These are phyloP conservation scores for Fusarium aywerte DNA, from an alignment of 2,329 filamentous ascomycete species.

Conservation along the genomic window DNA sequence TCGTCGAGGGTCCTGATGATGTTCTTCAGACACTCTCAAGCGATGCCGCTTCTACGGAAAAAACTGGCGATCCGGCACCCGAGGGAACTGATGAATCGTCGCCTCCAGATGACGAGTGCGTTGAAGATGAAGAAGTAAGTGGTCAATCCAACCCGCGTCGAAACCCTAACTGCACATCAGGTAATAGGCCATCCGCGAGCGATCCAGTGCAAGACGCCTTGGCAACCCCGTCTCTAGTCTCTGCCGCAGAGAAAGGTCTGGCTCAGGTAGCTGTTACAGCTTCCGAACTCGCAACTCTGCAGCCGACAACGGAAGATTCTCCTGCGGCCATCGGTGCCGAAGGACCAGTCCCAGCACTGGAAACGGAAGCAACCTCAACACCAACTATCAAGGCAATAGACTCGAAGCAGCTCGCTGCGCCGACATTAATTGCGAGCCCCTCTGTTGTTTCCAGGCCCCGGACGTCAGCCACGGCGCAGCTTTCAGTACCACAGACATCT, in stretches of 20 bases:
- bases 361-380: conserved; percentile 5
- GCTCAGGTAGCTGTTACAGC: background rate
- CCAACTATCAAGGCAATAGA: background rate
- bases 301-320: background rate
- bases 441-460: background rate
- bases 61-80: background rate
- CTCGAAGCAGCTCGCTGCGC: conserved; percentile 7
- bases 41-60: background rate
- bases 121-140: conserved; percentile 40
- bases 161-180: conserved; percentile 45
- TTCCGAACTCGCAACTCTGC: background rate
- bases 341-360: background rate
- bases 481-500: background rate
- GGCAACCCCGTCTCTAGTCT: background rate
- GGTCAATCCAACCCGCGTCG: conserved; percentile 35
- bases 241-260: background rate
- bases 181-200: conserved; percentile 19
- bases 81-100: background rate
- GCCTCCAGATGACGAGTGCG: conserved; percentile 2
- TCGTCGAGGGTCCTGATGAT: conserved; percentile 15
- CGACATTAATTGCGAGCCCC: background rate
- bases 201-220: background rate
- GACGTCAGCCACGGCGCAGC: background rate
- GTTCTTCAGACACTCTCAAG: background rate
- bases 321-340: background rate